Evolutionary conservation across 2,329 filamentous ascomycete species (phyloP).

Genomic region (Sporothrix phasma): DNA sequence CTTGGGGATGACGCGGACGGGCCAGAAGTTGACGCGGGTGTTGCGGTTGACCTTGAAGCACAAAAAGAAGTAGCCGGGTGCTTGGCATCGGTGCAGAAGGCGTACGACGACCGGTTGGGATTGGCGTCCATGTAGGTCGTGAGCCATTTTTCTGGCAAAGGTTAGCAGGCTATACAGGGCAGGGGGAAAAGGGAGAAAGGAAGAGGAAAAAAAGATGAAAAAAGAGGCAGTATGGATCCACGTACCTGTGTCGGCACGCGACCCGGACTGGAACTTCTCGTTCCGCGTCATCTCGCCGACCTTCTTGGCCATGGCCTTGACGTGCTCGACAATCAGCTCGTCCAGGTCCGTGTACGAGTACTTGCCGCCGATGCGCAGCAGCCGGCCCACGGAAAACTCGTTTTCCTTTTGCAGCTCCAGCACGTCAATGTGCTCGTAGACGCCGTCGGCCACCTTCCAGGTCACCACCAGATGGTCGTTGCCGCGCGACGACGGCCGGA

Average conservation of each 20-base stretch:
- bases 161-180: background rate
- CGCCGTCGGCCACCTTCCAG: constrained; percentile 92
- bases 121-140: constrained; percentile 94
- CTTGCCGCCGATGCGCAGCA: constrained; percentile 75
- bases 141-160: constrained; percentile 72
- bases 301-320: constrained; percentile 96
- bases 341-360: constrained; percentile 93
- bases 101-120: constrained; percentile 84
- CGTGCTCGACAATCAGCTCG: constrained; percentile 92
- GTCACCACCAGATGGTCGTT: constrained; percentile 92
- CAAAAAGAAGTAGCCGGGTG: constrained; percentile 91
- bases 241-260: constrained; percentile 75
- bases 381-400: constrained; percentile 84
- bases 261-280: constrained; percentile 84
- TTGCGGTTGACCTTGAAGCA: constrained; percentile 87
- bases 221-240: constrained; percentile 19
- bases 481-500: constrained; percentile 89
- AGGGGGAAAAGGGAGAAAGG: background rate
- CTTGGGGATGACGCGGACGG: constrained; percentile 83
- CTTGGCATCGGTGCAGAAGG: constrained; percentile 88
- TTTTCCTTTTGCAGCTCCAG: constrained; percentile 95
- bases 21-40: constrained; percentile 66
- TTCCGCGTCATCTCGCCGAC: constrained; percentile 92
- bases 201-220: background rate
- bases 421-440: constrained; percentile 98